A percentile compares a stretch with the other conserved stretches of the same genome.
Evolutionary conservation across 331 rosid genomes (phyloP).

Genomic region (Dryas integrifolia): DNA sequence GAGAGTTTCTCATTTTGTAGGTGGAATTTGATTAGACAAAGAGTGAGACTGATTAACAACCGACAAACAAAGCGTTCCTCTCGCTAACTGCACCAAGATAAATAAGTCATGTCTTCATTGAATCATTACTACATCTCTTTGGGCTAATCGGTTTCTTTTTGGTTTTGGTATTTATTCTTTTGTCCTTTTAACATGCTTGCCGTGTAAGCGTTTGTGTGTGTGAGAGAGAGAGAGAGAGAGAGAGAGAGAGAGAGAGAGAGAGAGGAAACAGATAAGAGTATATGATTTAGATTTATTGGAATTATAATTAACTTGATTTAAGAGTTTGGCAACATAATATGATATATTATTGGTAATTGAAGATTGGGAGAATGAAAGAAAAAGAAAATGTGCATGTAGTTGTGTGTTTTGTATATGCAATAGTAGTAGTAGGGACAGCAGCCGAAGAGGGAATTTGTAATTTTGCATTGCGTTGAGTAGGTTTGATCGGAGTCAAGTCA

Average conservation of each 20-base stretch:
- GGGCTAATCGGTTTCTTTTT: background rate
- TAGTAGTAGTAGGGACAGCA: too few species aligned
- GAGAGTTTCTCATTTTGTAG: constrained; percentile 2
- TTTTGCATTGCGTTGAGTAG: too few species aligned
- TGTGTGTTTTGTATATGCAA: too few species aligned
- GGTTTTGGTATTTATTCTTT: background rate
- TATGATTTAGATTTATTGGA: background rate
- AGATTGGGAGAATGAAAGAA: too few species aligned
- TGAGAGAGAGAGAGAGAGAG: background rate
- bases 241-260: background rate
- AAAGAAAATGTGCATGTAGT: too few species aligned
- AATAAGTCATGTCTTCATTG: constrained; percentile 6
- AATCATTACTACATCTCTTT: background rate
- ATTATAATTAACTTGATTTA: too few species aligned
- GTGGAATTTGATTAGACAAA: constrained; percentile 16
- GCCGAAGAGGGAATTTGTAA: too few species aligned
- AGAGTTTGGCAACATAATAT: too few species aligned
- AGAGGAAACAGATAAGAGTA: background rate
- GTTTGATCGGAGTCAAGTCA: too few species aligned
- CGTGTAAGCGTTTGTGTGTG: background rate
- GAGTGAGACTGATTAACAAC: constrained; percentile 7
- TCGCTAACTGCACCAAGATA: background rate
- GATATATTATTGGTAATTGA: too few species aligned
- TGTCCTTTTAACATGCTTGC: constrained; percentile 7
- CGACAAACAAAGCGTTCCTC: constrained; percentile 22